Evolutionary conservation across 1,284 basidiomycete genomes (phyloP).

Genomic region (Ustilago esculenta): DNA sequence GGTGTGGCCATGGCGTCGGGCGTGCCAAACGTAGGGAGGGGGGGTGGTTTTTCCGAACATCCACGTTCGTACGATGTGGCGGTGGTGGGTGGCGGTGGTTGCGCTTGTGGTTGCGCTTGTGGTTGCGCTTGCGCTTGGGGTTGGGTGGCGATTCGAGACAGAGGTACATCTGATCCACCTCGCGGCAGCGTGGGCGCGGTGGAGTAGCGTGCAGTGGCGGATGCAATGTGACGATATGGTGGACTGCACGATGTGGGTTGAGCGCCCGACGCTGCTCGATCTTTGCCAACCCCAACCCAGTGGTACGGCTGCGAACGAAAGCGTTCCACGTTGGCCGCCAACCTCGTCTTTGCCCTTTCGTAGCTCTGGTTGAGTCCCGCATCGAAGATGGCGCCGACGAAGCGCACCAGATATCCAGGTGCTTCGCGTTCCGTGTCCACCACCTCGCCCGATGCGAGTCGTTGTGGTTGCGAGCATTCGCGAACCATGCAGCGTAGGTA

Average conservation of each 20-base stretch:
- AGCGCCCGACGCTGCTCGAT: background rate
- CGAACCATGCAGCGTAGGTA: slow-evolving; percentile 23
- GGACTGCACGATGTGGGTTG: slow-evolving; percentile 11
- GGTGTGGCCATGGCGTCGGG: background rate
- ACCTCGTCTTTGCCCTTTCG: slow-evolving; percentile 13
- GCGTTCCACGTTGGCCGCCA: slow-evolving; percentile 11
- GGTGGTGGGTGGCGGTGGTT: too few relatives aligned
- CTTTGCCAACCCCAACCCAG: too few relatives aligned
- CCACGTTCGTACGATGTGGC: slow-evolving; percentile 32
- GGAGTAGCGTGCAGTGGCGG: slow-evolving; percentile 21
- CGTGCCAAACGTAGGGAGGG: too few relatives aligned
- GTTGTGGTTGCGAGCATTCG: slow-evolving; percentile 41
- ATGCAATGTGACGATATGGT: slow-evolving; percentile 19
- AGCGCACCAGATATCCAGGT: slow-evolving; percentile 41
- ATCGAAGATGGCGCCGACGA: slow-evolving; percentile 34
- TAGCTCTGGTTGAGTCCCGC: slow-evolving; percentile 37
- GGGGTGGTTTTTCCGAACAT: too few relatives aligned
- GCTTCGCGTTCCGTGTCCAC: slow-evolving; percentile 47
- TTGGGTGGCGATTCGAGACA: slow-evolving; percentile 1
- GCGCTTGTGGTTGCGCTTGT: too few relatives aligned
- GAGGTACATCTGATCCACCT: slow-evolving; percentile 24
- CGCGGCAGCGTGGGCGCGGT: slow-evolving; percentile 20
- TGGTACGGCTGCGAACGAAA: background rate
- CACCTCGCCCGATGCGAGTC: slow-evolving; percentile 31
- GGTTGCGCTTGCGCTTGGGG: too few relatives aligned